Conservation (phyloP, 495 filamentous ascomycete species). For the Hyaloscypha bicolor region DNA sequence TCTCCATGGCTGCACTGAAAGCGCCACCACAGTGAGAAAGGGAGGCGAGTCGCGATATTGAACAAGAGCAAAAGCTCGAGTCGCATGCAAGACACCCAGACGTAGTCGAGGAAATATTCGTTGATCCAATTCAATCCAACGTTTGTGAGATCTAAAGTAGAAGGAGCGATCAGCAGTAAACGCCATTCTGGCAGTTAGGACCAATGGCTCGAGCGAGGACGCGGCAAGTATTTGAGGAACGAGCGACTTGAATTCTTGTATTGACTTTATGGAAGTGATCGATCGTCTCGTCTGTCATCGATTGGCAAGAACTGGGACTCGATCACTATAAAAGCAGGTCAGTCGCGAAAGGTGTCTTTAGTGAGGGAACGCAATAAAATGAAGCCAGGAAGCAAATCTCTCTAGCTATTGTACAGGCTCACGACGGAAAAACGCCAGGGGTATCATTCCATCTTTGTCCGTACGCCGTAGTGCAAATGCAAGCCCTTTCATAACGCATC, state of each 20-base stretch:
- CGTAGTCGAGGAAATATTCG: not conserved
- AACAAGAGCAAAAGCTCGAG: not conserved
- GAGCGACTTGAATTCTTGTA: slow-evolving; percentile 3
- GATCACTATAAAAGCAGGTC: slow-evolving; percentile 32
- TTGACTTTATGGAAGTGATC: slow-evolving; percentile 22
- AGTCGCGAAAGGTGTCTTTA: slow-evolving; percentile 21
- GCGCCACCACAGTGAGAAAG: slow-evolving; percentile 32
- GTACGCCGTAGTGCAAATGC: slow-evolving; percentile 25
- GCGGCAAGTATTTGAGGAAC: not conserved
- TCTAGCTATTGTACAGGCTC: slow-evolving; percentile 27
- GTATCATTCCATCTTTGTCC: slow-evolving; percentile 29
- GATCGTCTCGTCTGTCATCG: slow-evolving; percentile 23
- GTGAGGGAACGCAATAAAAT: slow-evolving; percentile 15
- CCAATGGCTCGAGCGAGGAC: not conserved
- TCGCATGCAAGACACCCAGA: not conserved
- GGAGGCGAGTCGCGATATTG: slow-evolving; percentile 10
- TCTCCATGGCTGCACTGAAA: slow-evolving; percentile 29
- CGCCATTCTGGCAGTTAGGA: slow-evolving; percentile 10
- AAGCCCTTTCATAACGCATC: slow-evolving; percentile 12
- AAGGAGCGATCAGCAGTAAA: slow-evolving; percentile 19
- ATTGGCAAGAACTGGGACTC: slow-evolving; percentile 15
- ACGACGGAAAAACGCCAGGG: slow-evolving; percentile 24
- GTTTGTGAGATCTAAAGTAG: slow-evolving; percentile 16
- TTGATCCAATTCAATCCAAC: not conserved
- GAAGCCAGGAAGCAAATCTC: slow-evolving; percentile 18